Evolutionary conservation across 176 grass and related monocot genomes (phyloP), one percentile per base, ranked within the genome.

Genomic region (Rhynchospora pubera): DNA sequence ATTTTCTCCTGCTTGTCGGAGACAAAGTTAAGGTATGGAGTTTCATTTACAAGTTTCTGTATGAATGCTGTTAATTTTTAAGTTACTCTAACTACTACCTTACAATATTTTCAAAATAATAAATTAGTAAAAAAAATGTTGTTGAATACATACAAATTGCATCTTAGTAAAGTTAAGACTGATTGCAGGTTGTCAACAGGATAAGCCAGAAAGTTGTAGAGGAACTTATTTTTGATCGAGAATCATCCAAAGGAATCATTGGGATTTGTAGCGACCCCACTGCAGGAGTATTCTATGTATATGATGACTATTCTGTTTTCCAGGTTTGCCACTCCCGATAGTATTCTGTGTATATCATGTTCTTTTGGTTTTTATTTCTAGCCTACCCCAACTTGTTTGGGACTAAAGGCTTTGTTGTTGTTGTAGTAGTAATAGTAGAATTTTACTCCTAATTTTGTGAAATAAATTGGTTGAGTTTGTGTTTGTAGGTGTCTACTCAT

Each of bases 301-400:
- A 91, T 72, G 90, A 98, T 34, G 95, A 98, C 65, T 89, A 83
- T 84, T 98, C 95, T 87, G 94, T 98, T 89, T 94, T 98, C 84
- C 92, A 94, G 95, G 95, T 94, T 79, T 68, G 77, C 42, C 8
- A 82, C 65, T 75, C 59, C 65, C 21, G 63, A 21, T 39, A 5
- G 4, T 39, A 39, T 39, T 77, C 18, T 84, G 30, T 78, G 57
- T 89, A 84, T 16, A 39, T 39, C 4, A 39, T 39, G 34, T 39
- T 39, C 4, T 39, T 39, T 39, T 39, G 34, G 34, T 1, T 39
- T 39, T 39, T 2, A 39, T 39, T 39, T 39, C 34, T 39, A 39
- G 34, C 34, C 34, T 39, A 39, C 34, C 34, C 34, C 34, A 39
- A 39, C 34, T 39, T 39, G 34, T 39, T 39, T 39, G 34, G 34